phyloP scores from a whole-genome alignment of 805 yeast genomes.

The Priceomyces carsonii region DNA sequence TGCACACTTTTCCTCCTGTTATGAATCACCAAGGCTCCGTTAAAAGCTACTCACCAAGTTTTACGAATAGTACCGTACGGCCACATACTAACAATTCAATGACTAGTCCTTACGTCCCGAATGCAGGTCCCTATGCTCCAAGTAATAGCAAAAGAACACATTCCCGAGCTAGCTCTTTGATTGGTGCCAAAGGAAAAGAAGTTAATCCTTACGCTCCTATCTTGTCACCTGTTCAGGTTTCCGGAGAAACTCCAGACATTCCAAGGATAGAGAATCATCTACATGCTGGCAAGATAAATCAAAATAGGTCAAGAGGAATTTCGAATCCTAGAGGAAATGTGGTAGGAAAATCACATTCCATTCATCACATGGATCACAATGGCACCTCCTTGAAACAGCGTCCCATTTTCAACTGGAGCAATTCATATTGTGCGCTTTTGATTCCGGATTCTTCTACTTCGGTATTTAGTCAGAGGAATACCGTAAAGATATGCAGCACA shows the following conservation, averaged over 20 bases:
- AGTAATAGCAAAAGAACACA: slow-evolving; percentile 30
- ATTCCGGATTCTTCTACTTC: slow-evolving; percentile 28
- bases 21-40: too few species aligned
- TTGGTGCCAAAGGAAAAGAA: slow-evolving; percentile 42
- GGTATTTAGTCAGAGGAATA: slow-evolving; percentile 30
- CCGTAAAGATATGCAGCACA: slow-evolving; percentile 35
- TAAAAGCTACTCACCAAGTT: too few species aligned
- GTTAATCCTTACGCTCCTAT: slow-evolving; percentile 44
- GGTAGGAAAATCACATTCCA: slow-evolving; percentile 10
- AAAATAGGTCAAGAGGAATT: slow-evolving; percentile 25
- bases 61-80: slow-evolving; percentile 25
- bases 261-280: too few species aligned
- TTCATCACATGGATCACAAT: too few species aligned
- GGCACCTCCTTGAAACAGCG: too few species aligned
- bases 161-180: slow-evolving; percentile 40
- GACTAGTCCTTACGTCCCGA: slow-evolving; percentile 43
- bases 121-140: slow-evolving; percentile 47
- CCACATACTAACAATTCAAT: slow-evolving; percentile 20
- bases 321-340: slow-evolving; percentile 20
- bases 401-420: slow-evolving; percentile 71
- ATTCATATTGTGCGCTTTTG: slow-evolving; percentile 29
- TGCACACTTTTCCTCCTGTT: too few species aligned
- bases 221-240: slow-evolving; percentile 12
- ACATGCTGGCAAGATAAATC: not conserved
- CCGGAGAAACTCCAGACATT: too few species aligned